These are phyloP conservation scores for Pulicaria dysenterica DNA, from an alignment of 129 eudicot genomes.

Conservation along the genomic window DNA sequence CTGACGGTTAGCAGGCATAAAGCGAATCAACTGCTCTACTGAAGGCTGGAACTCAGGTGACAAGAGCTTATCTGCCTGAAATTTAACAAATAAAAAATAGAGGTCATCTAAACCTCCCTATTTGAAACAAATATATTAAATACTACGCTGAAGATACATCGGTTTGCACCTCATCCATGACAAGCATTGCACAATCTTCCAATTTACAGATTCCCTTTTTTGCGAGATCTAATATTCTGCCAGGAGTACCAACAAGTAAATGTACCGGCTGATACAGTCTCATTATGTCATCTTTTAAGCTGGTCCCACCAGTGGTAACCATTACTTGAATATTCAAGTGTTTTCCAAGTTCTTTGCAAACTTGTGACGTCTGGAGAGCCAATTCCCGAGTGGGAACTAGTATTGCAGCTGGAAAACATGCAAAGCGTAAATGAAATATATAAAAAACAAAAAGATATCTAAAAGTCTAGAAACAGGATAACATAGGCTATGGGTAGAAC, in stretches of 20 bases:
- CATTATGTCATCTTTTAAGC: slow-evolving; percentile 93
- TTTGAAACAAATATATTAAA: too few relatives aligned
- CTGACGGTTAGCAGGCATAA: slow-evolving; percentile 70
- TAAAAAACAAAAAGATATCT: not conserved
- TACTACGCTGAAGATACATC: too few relatives aligned
- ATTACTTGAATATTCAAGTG: slow-evolving; percentile 75
- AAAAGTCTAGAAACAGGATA: not conserved
- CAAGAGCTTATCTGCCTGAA: slow-evolving; percentile 86
- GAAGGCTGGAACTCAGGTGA: slow-evolving; percentile 95
- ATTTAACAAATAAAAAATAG: not conserved
- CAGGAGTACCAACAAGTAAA: slow-evolving; percentile 89
- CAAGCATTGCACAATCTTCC: slow-evolving; percentile 70
- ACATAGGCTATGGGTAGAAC: slow-evolving; percentile 37
- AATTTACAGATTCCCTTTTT: slow-evolving; percentile 66
- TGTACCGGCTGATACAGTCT: slow-evolving; percentile 90
- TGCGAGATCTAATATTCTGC: slow-evolving; percentile 84
- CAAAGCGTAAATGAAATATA: slow-evolving; percentile 7
- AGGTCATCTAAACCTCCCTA: too few relatives aligned
- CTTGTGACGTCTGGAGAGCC: slow-evolving; percentile 94
- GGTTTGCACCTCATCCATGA: slow-evolving; percentile 77
- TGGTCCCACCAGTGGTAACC: slow-evolving; percentile 95
- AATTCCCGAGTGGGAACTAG: slow-evolving; percentile 88
- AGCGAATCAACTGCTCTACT: slow-evolving; percentile 70
- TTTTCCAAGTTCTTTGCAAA: slow-evolving; percentile 92
- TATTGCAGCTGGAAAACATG: slow-evolving; percentile 59